Base-by-base conservation (phyloP, 2,329 filamentous ascomycete genomes). In the Huntiella bhutanensis region DNA sequence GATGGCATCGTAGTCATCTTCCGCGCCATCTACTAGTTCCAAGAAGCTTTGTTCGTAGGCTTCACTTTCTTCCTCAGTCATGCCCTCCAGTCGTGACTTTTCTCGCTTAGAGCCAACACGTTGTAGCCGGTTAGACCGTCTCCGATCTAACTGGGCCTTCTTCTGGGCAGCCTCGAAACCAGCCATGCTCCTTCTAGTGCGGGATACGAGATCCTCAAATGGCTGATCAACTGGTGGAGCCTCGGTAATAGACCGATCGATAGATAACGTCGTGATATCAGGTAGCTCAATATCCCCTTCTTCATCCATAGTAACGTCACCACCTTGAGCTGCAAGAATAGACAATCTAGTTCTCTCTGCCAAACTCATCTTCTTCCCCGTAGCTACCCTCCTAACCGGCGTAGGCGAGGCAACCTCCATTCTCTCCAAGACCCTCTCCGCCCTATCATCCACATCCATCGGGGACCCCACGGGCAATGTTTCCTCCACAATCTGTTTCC, bases 341-440 rank as follows among this genome's bases (percentile, higher is more conserved):
- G 83, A 86, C 46, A 85, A 69, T 13, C 82, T 75, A 0, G 87
- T 92, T 41, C 86, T 79, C 56, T 92, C 85, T 3, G 80, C 71
- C 0, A 91, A 69, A 0, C 79, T 77, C 6, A 80, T 60, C 0
- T 68, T 70, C 43, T 74, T 73, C 0, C 73, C 66, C 0, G 64
- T 61, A 48, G 64, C 69, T 2, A 53, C 34, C 36, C 56, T 58
- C 53, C 75, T 77, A 38, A 62, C 57, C 0, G 75, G 75, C 0
- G 75, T 77, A 0, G 73, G 73, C 1, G 74, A 75, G 0, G 65
- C 63, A 40, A 65, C 65, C 17, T 67, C 61, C 57, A 77, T 69
- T 0, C 69, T 71, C 10, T 67, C 66, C 4, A 77, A 57, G 37
- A 77, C 77, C 36, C 69, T 62, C 48, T 77, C 69, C 1, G 72